These are phyloP conservation scores for Lachnellula hyalina DNA, from an alignment of 2,329 filamentous ascomycete species.

Conservation along the genomic window DNA sequence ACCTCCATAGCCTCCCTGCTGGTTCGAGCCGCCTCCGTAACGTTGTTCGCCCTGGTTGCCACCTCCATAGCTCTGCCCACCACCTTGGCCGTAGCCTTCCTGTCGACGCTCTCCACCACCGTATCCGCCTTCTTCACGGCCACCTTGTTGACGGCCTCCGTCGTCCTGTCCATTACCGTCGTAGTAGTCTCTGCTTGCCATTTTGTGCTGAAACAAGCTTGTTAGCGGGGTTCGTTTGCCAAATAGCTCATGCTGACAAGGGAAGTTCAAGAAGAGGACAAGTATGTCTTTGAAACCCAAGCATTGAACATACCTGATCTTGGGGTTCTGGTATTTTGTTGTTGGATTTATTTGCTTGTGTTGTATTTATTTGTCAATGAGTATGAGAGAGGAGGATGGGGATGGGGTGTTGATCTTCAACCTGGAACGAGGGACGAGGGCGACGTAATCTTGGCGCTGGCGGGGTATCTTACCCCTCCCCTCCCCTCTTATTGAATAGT, in stretches of 20 bases:
- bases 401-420: not conserved
- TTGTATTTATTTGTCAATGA: not conserved
- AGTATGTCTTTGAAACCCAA: not conserved
- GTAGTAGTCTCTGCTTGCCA: constrained; percentile 14
- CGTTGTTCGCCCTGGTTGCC: constrained; percentile 1
- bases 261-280: not conserved
- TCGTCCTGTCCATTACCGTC: constrained; percentile 9
- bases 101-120: constrained; percentile 4
- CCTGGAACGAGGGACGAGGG: not conserved
- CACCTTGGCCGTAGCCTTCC: not conserved
- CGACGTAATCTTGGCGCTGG: not conserved
- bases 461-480: not conserved
- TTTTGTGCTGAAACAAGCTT: constrained; percentile 4
- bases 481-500: not conserved
- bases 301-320: not conserved
- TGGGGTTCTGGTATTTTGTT: not conserved
- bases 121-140: constrained; percentile 3
- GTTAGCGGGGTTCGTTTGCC: constrained; percentile 3
- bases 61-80: constrained; percentile 5
- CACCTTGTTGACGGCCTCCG: constrained; percentile 4
- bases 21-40: not conserved
- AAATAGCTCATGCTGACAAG: too few species aligned
- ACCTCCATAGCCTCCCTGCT: constrained; percentile 4
- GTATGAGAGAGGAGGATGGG: not conserved
- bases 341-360: not conserved